A percentile compares a stretch with the other conserved stretches of the same genome.
phyloP scores from a whole-genome alignment of 805 yeast genomes.

The Blastobotrys muscicola region DNA sequence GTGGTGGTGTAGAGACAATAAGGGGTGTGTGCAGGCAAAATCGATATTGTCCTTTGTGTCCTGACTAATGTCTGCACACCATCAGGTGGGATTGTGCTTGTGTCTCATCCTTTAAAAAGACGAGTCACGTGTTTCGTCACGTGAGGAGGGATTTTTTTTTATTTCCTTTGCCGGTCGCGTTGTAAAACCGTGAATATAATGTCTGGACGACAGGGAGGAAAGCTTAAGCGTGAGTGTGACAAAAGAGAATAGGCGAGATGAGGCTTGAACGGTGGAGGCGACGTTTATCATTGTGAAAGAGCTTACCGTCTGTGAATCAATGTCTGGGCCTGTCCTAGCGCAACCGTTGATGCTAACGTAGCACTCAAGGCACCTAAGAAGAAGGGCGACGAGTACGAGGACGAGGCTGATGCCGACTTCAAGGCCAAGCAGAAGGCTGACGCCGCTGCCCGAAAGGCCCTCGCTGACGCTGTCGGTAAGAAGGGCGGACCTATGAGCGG shows the following conservation, averaged over 20 bases:
- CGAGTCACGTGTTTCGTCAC: too few relatives aligned
- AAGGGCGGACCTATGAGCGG: conserved; percentile 88
- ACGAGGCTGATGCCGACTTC: conserved; percentile 85
- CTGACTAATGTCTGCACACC: too few relatives aligned
- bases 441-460: conserved; percentile 83
- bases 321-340: too few relatives aligned
- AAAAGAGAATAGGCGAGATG: too few relatives aligned
- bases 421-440: conserved; percentile 93
- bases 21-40: too few relatives aligned
- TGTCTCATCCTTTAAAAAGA: too few relatives aligned
- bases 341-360: too few relatives aligned
- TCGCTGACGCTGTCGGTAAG: conserved; percentile 68
- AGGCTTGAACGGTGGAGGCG: conserved; percentile 9
- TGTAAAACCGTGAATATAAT: conserved; percentile 28
- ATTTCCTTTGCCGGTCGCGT: background rate
- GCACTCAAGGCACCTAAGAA: conserved; percentile 73
- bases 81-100: too few relatives aligned
- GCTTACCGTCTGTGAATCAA: too few relatives aligned
- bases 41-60: too few relatives aligned
- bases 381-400: conserved; percentile 57
- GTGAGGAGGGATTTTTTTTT: too few relatives aligned
- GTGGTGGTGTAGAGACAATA: too few relatives aligned
- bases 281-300: background rate
- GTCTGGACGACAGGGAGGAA: conserved; percentile 98
- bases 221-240: conserved; percentile 81